Percentiles rank a stretch among this genome's conserved stretches.
Evolutionary conservation across 192 early-diverging fungal genomes (phyloP).

Genomic region (Linnemannia schmuckeri): DNA sequence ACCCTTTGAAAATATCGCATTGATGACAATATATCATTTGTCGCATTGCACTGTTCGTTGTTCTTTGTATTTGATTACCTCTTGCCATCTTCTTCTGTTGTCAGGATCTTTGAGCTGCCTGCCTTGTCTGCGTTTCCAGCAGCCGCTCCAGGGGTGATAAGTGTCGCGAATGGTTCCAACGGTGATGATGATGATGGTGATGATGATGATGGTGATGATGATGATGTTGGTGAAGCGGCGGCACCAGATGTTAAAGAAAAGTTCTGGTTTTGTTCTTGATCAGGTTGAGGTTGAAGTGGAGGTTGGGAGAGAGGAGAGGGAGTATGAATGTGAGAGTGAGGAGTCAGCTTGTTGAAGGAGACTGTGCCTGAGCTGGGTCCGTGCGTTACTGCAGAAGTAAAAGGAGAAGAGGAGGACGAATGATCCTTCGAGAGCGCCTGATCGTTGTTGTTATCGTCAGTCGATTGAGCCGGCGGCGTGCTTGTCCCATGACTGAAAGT

Average conservation of each 20-base stretch:
- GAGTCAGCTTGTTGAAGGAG: not conserved
- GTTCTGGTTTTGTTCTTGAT: not conserved
- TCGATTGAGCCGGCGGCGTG: not conserved
- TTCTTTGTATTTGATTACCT: slow-evolving; percentile 10
- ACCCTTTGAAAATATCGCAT: not conserved
- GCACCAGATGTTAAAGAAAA: not conserved
- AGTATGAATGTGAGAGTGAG: not conserved
- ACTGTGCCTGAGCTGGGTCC: slow-evolving; percentile 36
- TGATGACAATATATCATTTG: not conserved
- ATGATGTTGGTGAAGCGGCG: not conserved
- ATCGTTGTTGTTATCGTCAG: not conserved
- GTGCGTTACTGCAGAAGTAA: slow-evolving; percentile 13
- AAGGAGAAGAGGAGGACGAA: not conserved
- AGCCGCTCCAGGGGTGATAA: slow-evolving; percentile 37
- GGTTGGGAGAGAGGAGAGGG: slow-evolving; percentile 25
- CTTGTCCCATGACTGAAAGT: not conserved
- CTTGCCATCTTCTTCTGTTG: slow-evolving; percentile 51
- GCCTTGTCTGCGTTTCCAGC: not conserved
- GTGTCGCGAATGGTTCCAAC: slow-evolving; percentile 14
- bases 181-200: not conserved
- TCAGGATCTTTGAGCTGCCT: slow-evolving; percentile 11
- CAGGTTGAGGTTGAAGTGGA: slow-evolving; percentile 6
- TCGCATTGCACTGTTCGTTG: too few relatives aligned
- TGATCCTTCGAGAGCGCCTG: not conserved
- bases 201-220: not conserved